Base-by-base conservation (phyloP, 2,329 filamentous ascomycete species). In the Tricladium varicosporioides region DNA sequence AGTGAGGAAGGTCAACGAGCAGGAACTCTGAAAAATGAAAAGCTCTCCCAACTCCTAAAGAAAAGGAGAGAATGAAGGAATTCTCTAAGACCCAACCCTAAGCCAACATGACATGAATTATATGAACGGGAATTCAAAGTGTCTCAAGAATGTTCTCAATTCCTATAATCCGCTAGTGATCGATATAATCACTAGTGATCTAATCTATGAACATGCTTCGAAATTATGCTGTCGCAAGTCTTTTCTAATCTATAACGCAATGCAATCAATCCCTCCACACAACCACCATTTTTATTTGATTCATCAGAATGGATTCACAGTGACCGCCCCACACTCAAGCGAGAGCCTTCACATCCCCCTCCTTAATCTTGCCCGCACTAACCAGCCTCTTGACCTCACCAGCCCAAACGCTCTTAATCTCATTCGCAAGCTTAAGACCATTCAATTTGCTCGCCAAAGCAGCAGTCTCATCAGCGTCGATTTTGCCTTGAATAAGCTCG, bases 391-490 rank as follows among this genome's bases (percentile, higher is more conserved):
- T 84, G 54, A 88, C 85, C 80, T 97, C 90, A 46, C 80, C 87
- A 63, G 77, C 78, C 83, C 92, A 97, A 53, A 92, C 86, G 54
- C 76, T 77, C 84, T 95, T 97, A 74, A 99, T 93, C 73, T 92
- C 90, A 63, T 83, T 85, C 16, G 85, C 86, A 60, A 93, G 85
- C 74, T 90, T 95, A 68, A 91, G 81, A 46, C 85, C 84, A 68
- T 85, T 87, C 59, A 99, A 84, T 78, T 93, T 93, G 67, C 78
- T 80, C 36, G 92, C 91, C 57, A 99, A 78, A 18, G 81, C 82
- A 43, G 92, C 92, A 68, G 97, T 85, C 81, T 97, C 92, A 66
- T 97, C 93, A 54, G 89, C 79, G 65, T 96, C 92, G 65, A 96
- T 86, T 83, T 93, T 96, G 75, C 80, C 80, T 77, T 96, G 91